A percentile compares a stretch with the other conserved stretches of the same genome.
These are phyloP conservation scores for Phlegmacium glaucopus DNA, from an alignment of 768 basidiomycete genomes.

Conservation along the genomic window DNA sequence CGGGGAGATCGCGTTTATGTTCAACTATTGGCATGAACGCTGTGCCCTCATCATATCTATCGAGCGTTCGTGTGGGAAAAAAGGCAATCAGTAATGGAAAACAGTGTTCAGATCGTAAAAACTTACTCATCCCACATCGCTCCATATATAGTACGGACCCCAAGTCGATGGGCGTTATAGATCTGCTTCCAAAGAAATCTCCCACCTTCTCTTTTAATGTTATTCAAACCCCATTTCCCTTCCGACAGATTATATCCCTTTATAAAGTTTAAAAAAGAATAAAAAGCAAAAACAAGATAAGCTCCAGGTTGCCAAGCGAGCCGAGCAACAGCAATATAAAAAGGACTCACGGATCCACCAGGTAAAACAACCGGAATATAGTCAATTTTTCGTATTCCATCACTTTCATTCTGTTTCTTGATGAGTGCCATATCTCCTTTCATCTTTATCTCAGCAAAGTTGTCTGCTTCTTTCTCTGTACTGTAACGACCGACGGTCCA, in stretches of 20 bases:
- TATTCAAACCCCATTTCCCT: conserved; percentile 72
- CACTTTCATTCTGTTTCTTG: conserved; percentile 41
- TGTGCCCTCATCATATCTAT: conserved; percentile 82
- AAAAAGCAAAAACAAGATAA: conserved; percentile 1
- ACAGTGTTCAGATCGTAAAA: conserved; percentile 3
- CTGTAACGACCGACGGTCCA: conserved; percentile 79
- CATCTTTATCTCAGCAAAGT: conserved; percentile 59
- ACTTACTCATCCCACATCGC: conserved; percentile 88
- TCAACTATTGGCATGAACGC: conserved; percentile 74
- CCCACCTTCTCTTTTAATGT: conserved; percentile 68
- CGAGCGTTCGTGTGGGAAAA: conserved; percentile 2
- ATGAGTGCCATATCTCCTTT: conserved; percentile 63
- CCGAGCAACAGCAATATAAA: conserved; percentile 2
- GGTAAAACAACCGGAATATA: conserved; percentile 85
- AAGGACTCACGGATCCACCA: conserved; percentile 68
- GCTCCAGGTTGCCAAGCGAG: neutral
- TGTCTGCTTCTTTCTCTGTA: conserved; percentile 57
- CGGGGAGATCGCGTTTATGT: conserved; percentile 55
- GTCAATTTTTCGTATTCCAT: conserved; percentile 52
- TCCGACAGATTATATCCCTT: conserved; percentile 71
- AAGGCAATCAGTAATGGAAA: neutral
- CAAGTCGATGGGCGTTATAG: conserved; percentile 59
- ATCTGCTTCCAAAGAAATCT: conserved; percentile 79
- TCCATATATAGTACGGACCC: conserved; percentile 67
- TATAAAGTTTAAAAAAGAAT: conserved; percentile 7